Percentiles rank a stretch among this genome's conserved stretches.
phyloP scores from a whole-genome alignment of 805 yeast species.

The Saccharomyces eubayanus region DNA sequence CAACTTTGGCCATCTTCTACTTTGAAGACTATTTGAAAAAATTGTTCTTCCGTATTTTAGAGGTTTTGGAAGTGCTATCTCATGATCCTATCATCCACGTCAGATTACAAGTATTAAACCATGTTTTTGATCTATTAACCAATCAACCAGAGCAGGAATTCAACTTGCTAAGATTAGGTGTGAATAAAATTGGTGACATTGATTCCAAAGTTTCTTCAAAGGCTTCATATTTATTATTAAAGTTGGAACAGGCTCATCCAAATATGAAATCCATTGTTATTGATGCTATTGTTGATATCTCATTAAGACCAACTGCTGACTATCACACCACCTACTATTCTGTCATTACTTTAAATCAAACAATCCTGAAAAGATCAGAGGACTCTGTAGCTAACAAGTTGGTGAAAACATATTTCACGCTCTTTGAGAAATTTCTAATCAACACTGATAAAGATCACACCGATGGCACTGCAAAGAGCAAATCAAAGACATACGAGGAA shows the following conservation, averaged over 20 bases:
- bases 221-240: constrained; percentile 71
- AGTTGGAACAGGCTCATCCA: constrained; percentile 85
- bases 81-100: constrained; percentile 90
- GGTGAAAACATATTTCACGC: constrained; percentile 73
- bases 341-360: constrained; percentile 82
- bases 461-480: constrained; percentile 27
- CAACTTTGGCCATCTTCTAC: constrained; percentile 62
- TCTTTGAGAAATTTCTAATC: constrained; percentile 75
- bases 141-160: constrained; percentile 96
- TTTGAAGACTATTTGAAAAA: constrained; percentile 86
- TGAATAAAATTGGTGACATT: constrained; percentile 87
- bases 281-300: constrained; percentile 71
- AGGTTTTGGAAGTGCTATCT: constrained; percentile 67
- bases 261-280: constrained; percentile 83
- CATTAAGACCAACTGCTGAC: constrained; percentile 67
- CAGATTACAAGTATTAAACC: constrained; percentile 64
- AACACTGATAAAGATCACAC: constrained; percentile 49
- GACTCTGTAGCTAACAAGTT: constrained; percentile 73
- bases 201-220: constrained; percentile 87
- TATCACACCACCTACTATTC: constrained; percentile 87
- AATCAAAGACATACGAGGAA: constrained; percentile 40
- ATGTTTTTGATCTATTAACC: constrained; percentile 70
- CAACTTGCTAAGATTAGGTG: constrained; percentile 78
- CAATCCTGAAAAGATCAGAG: constrained; percentile 73
- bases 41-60: constrained; percentile 64